phyloP scores from a whole-genome alignment of 495 filamentous ascomycete genomes.

The Hypoxylon intermedium region DNA sequence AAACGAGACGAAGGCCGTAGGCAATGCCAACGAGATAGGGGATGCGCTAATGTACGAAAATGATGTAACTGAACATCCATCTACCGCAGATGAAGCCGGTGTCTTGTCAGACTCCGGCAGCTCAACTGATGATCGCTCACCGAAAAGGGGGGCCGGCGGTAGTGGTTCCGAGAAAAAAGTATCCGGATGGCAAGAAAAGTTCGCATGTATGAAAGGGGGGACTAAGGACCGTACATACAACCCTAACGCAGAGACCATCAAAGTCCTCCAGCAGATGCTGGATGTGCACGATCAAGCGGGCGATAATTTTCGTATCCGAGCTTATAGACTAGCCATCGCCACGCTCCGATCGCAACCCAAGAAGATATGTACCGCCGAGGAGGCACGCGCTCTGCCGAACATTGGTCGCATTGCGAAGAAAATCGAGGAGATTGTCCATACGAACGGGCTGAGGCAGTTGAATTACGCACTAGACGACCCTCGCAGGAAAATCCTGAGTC shows the following conservation, averaged over 20 bases:
- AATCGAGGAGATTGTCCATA: constrained; percentile 87
- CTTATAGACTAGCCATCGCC: constrained; percentile 81
- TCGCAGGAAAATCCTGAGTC: constrained; percentile 65
- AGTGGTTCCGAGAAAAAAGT: not conserved
- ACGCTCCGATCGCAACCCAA: constrained; percentile 71
- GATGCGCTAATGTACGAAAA: not conserved
- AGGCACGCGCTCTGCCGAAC: constrained; percentile 72
- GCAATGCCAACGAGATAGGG: not conserved
- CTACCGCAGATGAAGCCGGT: constrained; percentile 6
- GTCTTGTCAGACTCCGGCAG: constrained; percentile 7
- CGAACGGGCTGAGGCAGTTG: constrained; percentile 75
- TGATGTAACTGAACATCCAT: not conserved
- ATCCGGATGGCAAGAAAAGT: constrained; percentile 45
- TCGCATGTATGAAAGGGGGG: constrained; percentile 53
- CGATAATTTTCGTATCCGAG: constrained; percentile 80
- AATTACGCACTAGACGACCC: constrained; percentile 71
- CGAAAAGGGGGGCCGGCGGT: constrained; percentile 25
- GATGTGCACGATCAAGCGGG: constrained; percentile 76
- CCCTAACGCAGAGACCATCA: constrained; percentile 79
- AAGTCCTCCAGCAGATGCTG: constrained; percentile 80
- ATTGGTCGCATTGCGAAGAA: constrained; percentile 84
- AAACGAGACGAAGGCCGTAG: constrained; percentile 16
- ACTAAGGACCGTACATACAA: constrained; percentile 41
- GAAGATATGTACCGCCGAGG: constrained; percentile 69
- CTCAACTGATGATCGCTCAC: constrained; percentile 14